phyloP scores from a whole-genome alignment of 371 early-diverging fungal species.

The Scutellospora calospora region DNA sequence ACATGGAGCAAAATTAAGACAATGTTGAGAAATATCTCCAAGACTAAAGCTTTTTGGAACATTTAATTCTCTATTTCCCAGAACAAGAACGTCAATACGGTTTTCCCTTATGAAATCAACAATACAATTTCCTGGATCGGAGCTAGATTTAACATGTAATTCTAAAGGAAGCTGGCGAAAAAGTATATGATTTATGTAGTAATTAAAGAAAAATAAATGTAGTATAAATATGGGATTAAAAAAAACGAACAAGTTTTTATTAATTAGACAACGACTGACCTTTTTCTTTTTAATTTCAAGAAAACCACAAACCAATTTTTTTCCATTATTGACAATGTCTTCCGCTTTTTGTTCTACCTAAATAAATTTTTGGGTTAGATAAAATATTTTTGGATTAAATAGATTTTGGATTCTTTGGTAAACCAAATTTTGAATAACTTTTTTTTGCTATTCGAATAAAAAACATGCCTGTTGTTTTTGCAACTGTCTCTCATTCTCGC shows the following conservation, averaged over 20 bases:
- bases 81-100: slow-evolving; percentile 14
- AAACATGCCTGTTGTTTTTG: background rate
- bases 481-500: background rate
- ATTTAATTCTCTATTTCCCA: background rate
- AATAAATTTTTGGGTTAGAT: background rate
- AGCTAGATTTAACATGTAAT: background rate
- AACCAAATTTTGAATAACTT: too few species aligned
- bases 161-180: background rate
- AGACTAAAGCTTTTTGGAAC: too few species aligned
- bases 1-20: slow-evolving; percentile 27
- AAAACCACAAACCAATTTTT: background rate
- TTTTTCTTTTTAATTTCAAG: background rate
- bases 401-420: too few species aligned
- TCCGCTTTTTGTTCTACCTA: slow-evolving; percentile 8
- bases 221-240: too few species aligned
- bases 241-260: background rate
- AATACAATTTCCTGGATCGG: slow-evolving; percentile 16
- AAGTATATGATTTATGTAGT: background rate
- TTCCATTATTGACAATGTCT: background rate
- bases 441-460: too few species aligned
- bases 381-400: too few species aligned
- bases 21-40: slow-evolving; percentile 27
- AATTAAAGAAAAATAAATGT: background rate
- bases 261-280: too few species aligned
- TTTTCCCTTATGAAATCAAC: background rate